phyloP scores from a whole-genome alignment of 805 yeast species.

The Maudiozyma saulgeensis region DNA sequence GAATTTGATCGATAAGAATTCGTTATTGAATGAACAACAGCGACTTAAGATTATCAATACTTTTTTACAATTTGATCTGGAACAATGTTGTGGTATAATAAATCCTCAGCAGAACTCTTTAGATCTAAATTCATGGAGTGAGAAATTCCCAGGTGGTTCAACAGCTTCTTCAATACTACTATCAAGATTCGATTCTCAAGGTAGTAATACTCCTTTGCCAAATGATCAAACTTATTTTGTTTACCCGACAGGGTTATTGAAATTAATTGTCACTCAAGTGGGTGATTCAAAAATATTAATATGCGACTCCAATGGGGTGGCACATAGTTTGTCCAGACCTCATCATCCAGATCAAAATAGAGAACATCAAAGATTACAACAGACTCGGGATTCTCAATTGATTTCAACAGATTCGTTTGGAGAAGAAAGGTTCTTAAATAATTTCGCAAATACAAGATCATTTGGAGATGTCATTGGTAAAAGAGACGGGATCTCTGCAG shows the following conservation, averaged over 20 bases:
- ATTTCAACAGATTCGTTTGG: constrained; percentile 81
- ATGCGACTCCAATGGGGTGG: constrained; percentile 74
- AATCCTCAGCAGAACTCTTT: background rate
- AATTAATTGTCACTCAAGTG: constrained; percentile 73
- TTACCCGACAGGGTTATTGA: constrained; percentile 55
- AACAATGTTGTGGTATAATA: constrained; percentile 19
- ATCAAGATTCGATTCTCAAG: constrained; percentile 14
- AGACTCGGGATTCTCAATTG: background rate
- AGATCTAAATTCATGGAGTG: constrained; percentile 15
- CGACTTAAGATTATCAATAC: constrained; percentile 23
- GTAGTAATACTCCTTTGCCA: background rate
- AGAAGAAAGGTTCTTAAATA: constrained; percentile 66
- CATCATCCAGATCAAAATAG: constrained; percentile 84
- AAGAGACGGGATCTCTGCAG: constrained; percentile 77
- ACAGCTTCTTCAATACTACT: constrained; percentile 62
- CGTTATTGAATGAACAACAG: constrained; percentile 25
- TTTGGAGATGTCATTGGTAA: constrained; percentile 85
- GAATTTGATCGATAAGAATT: constrained; percentile 29
- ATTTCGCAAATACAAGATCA: constrained; percentile 84
- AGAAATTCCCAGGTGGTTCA: constrained; percentile 46
- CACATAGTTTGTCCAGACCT: constrained; percentile 64
- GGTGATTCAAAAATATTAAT: constrained; percentile 86
- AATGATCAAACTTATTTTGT: constrained; percentile 31
- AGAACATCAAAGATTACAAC: constrained; percentile 56
- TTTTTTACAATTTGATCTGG: constrained; percentile 24